These are phyloP conservation scores for Triticum urartu DNA, from an alignment of 176 grass and related monocot species.

Conservation along the genomic window DNA sequence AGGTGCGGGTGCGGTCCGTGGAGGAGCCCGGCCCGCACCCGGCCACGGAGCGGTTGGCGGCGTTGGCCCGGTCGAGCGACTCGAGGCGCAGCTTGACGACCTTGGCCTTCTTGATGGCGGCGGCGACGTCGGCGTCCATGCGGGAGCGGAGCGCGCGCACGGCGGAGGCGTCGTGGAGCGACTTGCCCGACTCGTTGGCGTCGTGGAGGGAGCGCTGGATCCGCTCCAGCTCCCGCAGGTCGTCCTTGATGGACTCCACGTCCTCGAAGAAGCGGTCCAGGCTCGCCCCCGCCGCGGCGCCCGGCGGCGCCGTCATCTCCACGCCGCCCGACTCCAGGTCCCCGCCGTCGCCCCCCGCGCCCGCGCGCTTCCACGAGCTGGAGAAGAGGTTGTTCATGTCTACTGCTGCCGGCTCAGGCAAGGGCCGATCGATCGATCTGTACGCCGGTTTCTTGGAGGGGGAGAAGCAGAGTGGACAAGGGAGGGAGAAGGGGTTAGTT, in stretches of 20 bases:
- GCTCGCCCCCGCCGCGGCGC: slow-evolving; percentile 50
- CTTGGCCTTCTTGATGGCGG: slow-evolving; percentile 92
- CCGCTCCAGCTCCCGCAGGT: slow-evolving; percentile 75
- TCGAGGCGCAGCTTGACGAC: slow-evolving; percentile 83
- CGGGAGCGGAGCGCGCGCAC: slow-evolving; percentile 64
- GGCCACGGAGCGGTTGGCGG: slow-evolving; percentile 70
- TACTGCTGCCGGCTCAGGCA: not conserved
- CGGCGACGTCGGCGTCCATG: slow-evolving; percentile 68
- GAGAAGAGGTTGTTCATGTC: slow-evolving; percentile 86
- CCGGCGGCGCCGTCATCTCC: slow-evolving; percentile 50
- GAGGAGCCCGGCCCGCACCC: slow-evolving; percentile 56
- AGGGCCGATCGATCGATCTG: not conserved
- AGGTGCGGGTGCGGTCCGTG: slow-evolving; percentile 77
- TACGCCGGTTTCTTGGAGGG: slow-evolving; percentile 24
- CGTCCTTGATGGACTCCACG: slow-evolving; percentile 93
- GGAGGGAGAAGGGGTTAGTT: not conserved
- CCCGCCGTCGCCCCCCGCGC: not conserved
- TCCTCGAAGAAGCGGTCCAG: slow-evolving; percentile 89
- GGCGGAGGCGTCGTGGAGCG: slow-evolving; percentile 75
- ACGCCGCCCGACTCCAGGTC: slow-evolving; percentile 59
- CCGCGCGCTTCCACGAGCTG: slow-evolving; percentile 59
- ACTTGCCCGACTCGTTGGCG: slow-evolving; percentile 66
- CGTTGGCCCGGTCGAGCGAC: slow-evolving; percentile 93
- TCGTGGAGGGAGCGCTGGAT: slow-evolving; percentile 77
- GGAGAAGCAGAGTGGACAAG: slow-evolving; percentile 10